These are phyloP conservation scores for Daldinia caldariorum DNA, from an alignment of 495 filamentous ascomycete genomes.

Conservation along the genomic window DNA sequence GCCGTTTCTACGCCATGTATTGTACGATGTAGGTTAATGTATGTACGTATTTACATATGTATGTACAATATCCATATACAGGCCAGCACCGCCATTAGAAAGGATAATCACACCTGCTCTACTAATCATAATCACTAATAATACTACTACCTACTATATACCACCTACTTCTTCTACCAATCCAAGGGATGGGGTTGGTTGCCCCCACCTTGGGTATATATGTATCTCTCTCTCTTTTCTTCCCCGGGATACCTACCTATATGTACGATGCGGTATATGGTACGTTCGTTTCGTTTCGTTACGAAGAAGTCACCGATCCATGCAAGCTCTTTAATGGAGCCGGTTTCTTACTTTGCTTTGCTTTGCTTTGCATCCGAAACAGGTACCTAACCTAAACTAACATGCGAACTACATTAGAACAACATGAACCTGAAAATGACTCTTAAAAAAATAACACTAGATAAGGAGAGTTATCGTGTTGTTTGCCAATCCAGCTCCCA, in stretches of 20 bases:
- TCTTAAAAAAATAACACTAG: not conserved
- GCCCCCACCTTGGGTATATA: not conserved
- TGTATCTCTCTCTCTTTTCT: not conserved
- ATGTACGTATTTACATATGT: too few relatives aligned
- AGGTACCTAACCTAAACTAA: too few relatives aligned
- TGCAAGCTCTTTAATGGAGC: slow-evolving; percentile 32
- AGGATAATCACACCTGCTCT: not conserved
- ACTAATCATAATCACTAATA: not conserved
- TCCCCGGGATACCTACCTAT: slow-evolving; percentile 35
- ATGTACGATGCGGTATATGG: slow-evolving; percentile 8
- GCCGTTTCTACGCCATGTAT: slow-evolving; percentile 2
- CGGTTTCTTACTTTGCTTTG: slow-evolving; percentile 26
- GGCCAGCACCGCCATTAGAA: too few relatives aligned
- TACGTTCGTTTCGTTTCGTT: slow-evolving; percentile 32
- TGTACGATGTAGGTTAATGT: not conserved
- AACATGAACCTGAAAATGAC: not conserved
- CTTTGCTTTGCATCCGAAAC: slow-evolving; percentile 24
- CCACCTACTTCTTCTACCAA: slow-evolving; percentile 19
- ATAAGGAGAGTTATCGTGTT: not conserved
- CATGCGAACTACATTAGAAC: slow-evolving; percentile 33
- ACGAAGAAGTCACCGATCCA: slow-evolving; percentile 45
- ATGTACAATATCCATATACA: too few relatives aligned
- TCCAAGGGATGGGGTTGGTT: slow-evolving; percentile 35
- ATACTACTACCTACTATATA: not conserved
- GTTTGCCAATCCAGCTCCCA: not conserved